Evolutionary conservation across 305 asterid species (phyloP).

Genomic region (Monarda citriodora): DNA sequence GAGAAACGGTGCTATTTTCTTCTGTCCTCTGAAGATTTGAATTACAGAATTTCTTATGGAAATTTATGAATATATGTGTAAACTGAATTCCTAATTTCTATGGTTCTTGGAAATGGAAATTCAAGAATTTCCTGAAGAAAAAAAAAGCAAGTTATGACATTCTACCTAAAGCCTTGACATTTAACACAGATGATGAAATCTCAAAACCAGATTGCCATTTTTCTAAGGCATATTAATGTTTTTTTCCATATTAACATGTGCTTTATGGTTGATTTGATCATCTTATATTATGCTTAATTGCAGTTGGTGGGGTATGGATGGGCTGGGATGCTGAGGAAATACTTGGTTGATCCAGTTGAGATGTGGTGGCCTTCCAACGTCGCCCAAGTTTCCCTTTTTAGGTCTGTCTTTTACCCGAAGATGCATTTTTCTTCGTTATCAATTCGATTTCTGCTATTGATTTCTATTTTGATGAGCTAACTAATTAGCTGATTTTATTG

Average conservation of each 20-base stretch:
- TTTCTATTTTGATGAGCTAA: not conserved
- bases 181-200: not conserved
- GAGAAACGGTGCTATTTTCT: not conserved
- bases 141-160: not conserved
- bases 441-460: not conserved
- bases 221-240: too few relatives aligned
- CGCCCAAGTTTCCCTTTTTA: constrained; percentile 94
- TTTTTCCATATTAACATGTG: not conserved
- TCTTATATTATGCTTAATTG: constrained; percentile 12
- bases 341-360: constrained; percentile 94
- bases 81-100: not conserved
- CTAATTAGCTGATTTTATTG: not conserved
- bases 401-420: constrained; percentile 36
- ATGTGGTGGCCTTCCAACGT: constrained; percentile 99
- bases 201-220: not conserved
- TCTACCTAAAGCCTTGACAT: not conserved
- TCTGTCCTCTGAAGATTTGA: not conserved
- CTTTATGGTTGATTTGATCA: constrained; percentile 12
- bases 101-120: not conserved
- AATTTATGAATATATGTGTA: not conserved
- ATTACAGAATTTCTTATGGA: too few relatives aligned
- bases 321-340: constrained; percentile 95
- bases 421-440: not conserved
- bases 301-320: constrained; percentile 98
- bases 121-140: not conserved